Evolutionary conservation across 2,329 filamentous ascomycete species (phyloP).

Genomic region (Boeremia lycopersici): DNA sequence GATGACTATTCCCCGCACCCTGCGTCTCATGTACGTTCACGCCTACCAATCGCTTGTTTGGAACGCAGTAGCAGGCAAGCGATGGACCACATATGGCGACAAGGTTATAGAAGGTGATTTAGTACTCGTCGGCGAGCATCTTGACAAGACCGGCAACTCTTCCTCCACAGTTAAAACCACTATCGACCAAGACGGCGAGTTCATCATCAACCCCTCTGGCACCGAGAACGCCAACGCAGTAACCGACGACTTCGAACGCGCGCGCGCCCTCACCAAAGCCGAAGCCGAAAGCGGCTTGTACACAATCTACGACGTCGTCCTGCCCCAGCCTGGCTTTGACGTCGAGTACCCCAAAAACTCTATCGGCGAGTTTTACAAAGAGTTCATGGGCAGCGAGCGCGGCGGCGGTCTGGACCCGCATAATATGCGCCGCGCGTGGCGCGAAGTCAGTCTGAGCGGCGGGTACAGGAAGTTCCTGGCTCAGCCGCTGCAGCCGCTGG

Average conservation of each 20-base stretch:
- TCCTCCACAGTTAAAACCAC: slow-evolving; percentile 32
- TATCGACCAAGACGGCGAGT: slow-evolving; percentile 67
- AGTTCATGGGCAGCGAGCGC: slow-evolving; percentile 80
- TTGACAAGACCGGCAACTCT: slow-evolving; percentile 51
- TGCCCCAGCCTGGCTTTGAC: slow-evolving; percentile 92
- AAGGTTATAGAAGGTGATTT: slow-evolving; percentile 85
- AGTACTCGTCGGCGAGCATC: slow-evolving; percentile 69
- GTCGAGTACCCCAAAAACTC: slow-evolving; percentile 84
- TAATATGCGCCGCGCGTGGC: slow-evolving; percentile 84
- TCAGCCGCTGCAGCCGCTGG: slow-evolving; percentile 67
- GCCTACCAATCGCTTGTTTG: slow-evolving; percentile 95
- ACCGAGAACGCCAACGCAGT: slow-evolving; percentile 61
- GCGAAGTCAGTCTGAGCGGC: slow-evolving; percentile 86
- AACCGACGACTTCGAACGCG: slow-evolving; percentile 68
- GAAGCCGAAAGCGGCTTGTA: slow-evolving; percentile 79
- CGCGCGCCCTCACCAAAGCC: slow-evolving; percentile 74
- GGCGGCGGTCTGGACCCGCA: slow-evolving; percentile 82
- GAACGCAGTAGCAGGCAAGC: slow-evolving; percentile 83
- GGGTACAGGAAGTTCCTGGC: slow-evolving; percentile 86
- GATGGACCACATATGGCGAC: slow-evolving; percentile 76
- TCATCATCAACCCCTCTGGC: slow-evolving; percentile 65
- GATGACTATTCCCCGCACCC: slow-evolving; percentile 76
- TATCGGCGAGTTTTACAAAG: slow-evolving; percentile 80
- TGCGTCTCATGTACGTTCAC: slow-evolving; percentile 94
- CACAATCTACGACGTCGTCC: slow-evolving; percentile 83